phyloP scores from a whole-genome alignment of 2,329 filamentous ascomycete species.

The Fusarium nodosum region DNA sequence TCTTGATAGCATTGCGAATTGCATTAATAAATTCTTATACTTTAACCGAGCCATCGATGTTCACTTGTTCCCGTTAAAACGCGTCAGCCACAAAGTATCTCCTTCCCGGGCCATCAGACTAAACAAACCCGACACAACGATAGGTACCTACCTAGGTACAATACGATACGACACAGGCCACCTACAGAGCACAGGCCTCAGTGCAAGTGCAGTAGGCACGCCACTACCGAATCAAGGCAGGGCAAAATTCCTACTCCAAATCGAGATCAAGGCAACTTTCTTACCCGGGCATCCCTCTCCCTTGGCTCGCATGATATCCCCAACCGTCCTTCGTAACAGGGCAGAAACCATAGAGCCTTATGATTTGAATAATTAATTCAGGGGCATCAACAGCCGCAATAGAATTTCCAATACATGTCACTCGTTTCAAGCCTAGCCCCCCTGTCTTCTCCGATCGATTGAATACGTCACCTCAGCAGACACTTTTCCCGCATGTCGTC shows the following conservation, averaged over 20 bases:
- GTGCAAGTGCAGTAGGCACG: constrained; percentile 9
- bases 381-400: constrained; percentile 11
- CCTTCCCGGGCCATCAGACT: constrained; percentile 24
- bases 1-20: background rate
- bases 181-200: constrained; percentile 1
- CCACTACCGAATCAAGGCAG: constrained; percentile 38
- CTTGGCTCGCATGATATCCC: constrained; percentile 30
- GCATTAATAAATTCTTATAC: background rate
- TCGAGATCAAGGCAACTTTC: constrained; percentile 31
- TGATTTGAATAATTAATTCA: constrained; percentile 23
- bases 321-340: constrained; percentile 13
- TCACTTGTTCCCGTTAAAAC: constrained; percentile 14
- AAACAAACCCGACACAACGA: constrained; percentile 26
- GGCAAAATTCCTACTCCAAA: constrained; percentile 32
- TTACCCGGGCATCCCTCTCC: constrained; percentile 10
- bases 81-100: constrained; percentile 24
- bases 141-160: no score
- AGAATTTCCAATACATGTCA: constrained; percentile 24
- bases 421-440: constrained; percentile 34
- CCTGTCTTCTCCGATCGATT: constrained; percentile 5
- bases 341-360: constrained; percentile 26
- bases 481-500: constrained; percentile 23
- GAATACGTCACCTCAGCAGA: constrained; percentile 20
- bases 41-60: background rate
- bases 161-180: background rate